Evolutionary conservation across 345 rosid species (phyloP).

Genomic region (Turritis glabra): DNA sequence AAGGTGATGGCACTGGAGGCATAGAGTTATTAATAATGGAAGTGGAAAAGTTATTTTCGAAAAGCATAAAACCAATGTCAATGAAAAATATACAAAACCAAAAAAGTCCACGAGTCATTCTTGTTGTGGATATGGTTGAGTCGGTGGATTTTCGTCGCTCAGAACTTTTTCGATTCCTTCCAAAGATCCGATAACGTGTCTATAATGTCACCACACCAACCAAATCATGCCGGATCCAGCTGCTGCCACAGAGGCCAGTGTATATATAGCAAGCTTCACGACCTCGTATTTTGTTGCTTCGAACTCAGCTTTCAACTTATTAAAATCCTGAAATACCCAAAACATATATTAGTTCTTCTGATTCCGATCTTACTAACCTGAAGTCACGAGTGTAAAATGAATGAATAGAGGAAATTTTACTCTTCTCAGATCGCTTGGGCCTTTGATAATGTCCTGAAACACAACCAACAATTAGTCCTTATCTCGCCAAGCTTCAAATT

Average conservation of each 20-base stretch:
- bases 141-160: background rate
- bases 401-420: background rate
- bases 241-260: background rate
- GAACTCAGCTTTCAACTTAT: background rate
- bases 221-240: background rate
- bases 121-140: background rate
- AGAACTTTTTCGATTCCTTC: background rate
- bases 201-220: too few species aligned
- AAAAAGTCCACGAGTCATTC: background rate
- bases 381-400: background rate
- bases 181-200: too few species aligned
- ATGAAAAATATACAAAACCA: background rate
- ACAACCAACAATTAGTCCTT: background rate
- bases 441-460: background rate
- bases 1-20: too few species aligned
- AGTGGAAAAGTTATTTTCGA: too few species aligned
- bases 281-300: background rate
- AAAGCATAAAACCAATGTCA: background rate
- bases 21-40: too few species aligned
- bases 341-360: background rate
- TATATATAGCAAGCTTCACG: background rate
- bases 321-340: background rate
- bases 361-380: background rate
- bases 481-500: background rate
- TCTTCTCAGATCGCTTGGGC: too few species aligned